Percentiles rank a stretch among this genome's conserved stretches.
phyloP scores from a whole-genome alignment of 352 stramenopile genomes.

The Thraustochytrium striatum region DNA sequence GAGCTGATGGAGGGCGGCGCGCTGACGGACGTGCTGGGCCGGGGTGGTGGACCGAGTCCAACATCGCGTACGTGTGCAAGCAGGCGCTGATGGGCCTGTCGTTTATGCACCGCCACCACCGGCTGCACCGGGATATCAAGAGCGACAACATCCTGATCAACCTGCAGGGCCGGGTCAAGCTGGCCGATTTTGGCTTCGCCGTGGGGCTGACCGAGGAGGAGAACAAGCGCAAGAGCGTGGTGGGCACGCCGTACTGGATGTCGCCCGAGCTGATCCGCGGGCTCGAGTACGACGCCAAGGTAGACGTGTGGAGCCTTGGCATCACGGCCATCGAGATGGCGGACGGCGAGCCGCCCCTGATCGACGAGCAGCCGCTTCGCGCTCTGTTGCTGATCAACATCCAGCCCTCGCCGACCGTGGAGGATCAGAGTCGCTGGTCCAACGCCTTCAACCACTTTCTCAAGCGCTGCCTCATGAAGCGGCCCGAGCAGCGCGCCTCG shows the following conservation, averaged over 20 bases:
- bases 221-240: conserved; percentile 76
- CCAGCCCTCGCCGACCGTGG: conserved; percentile 69
- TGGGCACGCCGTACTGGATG: conserved; percentile 87
- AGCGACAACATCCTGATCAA: conserved; percentile 85
- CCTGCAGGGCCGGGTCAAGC: conserved; percentile 74
- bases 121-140: conserved; percentile 90
- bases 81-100: conserved; percentile 56
- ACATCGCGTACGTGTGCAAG: conserved; percentile 64
- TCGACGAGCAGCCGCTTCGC: conserved; percentile 79
- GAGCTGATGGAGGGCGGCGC: conserved; percentile 84
- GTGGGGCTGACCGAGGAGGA: conserved; percentile 52
- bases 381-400: conserved; percentile 62
- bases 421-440: conserved; percentile 66
- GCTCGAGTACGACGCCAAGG: conserved; percentile 73
- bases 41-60: conserved; percentile 58
- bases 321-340: conserved; percentile 70
- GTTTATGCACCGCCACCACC: conserved; percentile 66
- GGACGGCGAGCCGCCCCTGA: conserved; percentile 74
- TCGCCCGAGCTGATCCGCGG: conserved; percentile 83
- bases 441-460: conserved; percentile 72
- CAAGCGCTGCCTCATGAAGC: conserved; percentile 62
- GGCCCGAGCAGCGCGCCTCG: conserved; percentile 63
- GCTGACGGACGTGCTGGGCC: conserved; percentile 79
- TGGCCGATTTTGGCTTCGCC: conserved; percentile 60
- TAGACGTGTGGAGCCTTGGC: conserved; percentile 54